Percentiles rank a stretch among this genome's conserved stretches.
Conservation (phyloP, 75 land plant genomes). For the Pinus taeda region DNA sequence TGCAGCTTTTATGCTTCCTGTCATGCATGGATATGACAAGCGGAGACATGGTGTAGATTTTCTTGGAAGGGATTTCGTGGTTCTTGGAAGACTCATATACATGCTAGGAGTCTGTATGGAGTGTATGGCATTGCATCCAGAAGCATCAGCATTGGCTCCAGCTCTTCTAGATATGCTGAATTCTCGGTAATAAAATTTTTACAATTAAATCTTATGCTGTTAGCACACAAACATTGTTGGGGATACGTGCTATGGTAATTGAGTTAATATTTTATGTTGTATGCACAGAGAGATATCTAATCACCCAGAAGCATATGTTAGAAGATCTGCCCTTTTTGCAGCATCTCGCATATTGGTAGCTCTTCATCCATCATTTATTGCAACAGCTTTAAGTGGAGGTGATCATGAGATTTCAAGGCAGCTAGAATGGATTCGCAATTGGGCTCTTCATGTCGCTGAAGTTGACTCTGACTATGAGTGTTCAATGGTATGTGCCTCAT, state of each 20-base stretch:
- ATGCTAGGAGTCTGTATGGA: conserved; percentile 97
- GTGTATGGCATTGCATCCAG: conserved; percentile 80
- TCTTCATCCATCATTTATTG: conserved; percentile 83
- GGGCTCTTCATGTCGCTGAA: conserved; percentile 75
- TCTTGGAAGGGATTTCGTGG: conserved; percentile 78
- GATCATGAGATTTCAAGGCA: conserved; percentile 55
- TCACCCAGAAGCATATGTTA: conserved; percentile 87
- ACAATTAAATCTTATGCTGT: too few species aligned
- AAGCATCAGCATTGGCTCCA: conserved; percentile 76
- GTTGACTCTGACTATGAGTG: conserved; percentile 81
- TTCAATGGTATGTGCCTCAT: conserved; percentile 52
- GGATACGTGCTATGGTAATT: conserved; percentile 4
- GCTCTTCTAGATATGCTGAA: conserved; percentile 77
- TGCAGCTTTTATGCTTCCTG: conserved; percentile 93
- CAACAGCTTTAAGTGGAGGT: conserved; percentile 53
- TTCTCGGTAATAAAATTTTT: conserved; percentile 49
- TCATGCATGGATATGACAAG: conserved; percentile 93
- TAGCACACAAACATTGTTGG: not conserved
- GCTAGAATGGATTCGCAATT: conserved; percentile 92
- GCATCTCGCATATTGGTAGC: conserved; percentile 79
- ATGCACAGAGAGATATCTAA: conserved; percentile 58
- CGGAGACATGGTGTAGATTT: conserved; percentile 88
- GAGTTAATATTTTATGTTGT: not conserved
- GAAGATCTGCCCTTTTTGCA: conserved; percentile 82
- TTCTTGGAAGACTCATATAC: conserved; percentile 81